Percentiles rank a stretch among this genome's conserved stretches.
These are phyloP conservation scores for Elsinoe arachidis DNA, from an alignment of 2,329 filamentous ascomycete species.

Conservation along the genomic window DNA sequence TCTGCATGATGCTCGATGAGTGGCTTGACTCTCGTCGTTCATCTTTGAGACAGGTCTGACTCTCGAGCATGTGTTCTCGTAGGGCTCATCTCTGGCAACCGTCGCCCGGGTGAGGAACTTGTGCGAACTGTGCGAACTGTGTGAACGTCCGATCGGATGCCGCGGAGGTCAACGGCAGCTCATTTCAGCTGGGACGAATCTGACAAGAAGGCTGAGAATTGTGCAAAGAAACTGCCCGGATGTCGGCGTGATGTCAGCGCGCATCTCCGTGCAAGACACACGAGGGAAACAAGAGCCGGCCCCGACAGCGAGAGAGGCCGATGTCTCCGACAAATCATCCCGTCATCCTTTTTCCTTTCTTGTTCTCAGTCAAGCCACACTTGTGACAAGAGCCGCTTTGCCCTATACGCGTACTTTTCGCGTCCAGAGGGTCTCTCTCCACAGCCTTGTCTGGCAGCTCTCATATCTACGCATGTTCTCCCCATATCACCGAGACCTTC, in stretches of 20 bases:
- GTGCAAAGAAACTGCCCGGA: neutral
- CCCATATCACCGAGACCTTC: no score
- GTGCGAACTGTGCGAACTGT: no score
- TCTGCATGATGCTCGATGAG: neutral
- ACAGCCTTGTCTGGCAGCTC: no score
- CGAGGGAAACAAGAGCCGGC: neutral
- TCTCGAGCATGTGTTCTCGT: neutral
- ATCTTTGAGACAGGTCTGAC: neutral
- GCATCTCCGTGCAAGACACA: neutral
- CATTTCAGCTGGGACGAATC: neutral
- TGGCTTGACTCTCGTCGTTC: neutral
- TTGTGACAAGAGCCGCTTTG: neutral
- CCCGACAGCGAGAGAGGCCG: neutral
- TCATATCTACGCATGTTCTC: no score
- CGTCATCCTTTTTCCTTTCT: slow-evolving; percentile 1
- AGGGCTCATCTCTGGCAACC: neutral
- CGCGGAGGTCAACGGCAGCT: no score
- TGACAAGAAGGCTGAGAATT: neutral
- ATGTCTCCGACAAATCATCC: slow-evolving; percentile 4
- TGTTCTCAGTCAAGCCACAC: neutral
- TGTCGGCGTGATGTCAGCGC: slow-evolving; percentile 6
- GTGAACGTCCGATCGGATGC: no score
- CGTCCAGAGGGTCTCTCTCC: neutral
- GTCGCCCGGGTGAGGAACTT: no score
- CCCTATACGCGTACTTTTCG: slow-evolving; percentile 3